A percentile compares a stretch with the other conserved stretches of the same genome.
Conservation (phyloP, 495 filamentous ascomycete species). For the Xanthoparmelia taractica region DNA sequence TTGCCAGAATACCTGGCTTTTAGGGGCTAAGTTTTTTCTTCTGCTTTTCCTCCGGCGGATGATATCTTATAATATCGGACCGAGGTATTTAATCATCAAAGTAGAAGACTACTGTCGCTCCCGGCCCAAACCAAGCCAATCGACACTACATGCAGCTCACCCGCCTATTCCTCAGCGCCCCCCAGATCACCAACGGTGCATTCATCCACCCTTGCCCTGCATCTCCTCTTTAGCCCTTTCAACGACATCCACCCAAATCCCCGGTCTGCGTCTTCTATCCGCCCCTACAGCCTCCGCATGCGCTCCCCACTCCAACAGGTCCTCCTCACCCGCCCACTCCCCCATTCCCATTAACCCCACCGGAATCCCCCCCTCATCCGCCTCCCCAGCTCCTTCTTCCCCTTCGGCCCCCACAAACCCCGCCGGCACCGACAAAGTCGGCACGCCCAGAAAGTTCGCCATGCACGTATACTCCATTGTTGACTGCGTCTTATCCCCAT, state of each 20-base stretch:
- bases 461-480: slow-evolving; percentile 87
- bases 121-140: too few relatives aligned
- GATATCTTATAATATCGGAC: too few relatives aligned
- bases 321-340: slow-evolving; percentile 82
- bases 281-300: slow-evolving; percentile 48
- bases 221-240: slow-evolving; percentile 31
- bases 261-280: slow-evolving; percentile 26
- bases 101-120: too few relatives aligned
- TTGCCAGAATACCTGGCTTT: too few relatives aligned
- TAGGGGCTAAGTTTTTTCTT: too few relatives aligned
- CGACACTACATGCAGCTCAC: too few relatives aligned
- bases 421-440: slow-evolving; percentile 65
- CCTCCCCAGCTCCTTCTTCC: slow-evolving; percentile 23
- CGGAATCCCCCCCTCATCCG: slow-evolving; percentile 50
- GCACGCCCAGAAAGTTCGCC: slow-evolving; percentile 74
- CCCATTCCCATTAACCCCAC: slow-evolving; percentile 82
- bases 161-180: neutral
- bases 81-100: too few relatives aligned
- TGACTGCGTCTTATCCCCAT: slow-evolving; percentile 61
- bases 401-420: slow-evolving; percentile 49
- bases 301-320: slow-evolving; percentile 63
- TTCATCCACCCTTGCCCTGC: neutral
- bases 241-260: slow-evolving; percentile 40
- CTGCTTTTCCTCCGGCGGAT: too few relatives aligned
- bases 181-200: neutral